These are phyloP conservation scores for Cadophora sp. DNA, from an alignment of 2,329 filamentous ascomycete genomes.

Conservation along the genomic window DNA sequence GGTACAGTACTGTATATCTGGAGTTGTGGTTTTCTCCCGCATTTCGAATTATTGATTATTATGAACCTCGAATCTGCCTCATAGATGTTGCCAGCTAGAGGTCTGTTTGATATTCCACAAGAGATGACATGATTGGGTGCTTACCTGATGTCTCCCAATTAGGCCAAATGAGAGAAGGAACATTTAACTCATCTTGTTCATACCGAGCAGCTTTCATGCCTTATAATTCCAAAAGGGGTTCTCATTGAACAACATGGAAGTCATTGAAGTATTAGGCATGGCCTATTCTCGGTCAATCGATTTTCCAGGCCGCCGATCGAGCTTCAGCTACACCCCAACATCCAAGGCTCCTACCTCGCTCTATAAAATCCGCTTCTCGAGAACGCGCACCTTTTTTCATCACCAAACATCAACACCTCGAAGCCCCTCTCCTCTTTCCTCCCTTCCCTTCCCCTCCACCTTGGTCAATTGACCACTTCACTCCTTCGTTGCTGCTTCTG, in stretches of 20 bases:
- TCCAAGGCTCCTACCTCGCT: constrained; percentile 1
- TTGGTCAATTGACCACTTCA: constrained; percentile 7
- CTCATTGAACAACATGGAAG: not conserved
- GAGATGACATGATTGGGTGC: too few relatives aligned
- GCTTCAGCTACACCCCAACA: not conserved
- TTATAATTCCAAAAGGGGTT: not conserved
- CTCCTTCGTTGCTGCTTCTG: constrained; percentile 1
- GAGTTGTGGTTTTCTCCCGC: too few relatives aligned
- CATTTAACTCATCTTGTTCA: not conserved
- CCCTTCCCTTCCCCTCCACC: not conserved
- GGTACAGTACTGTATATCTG: too few relatives aligned
- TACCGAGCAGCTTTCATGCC: not conserved
- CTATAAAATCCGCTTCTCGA: not conserved
- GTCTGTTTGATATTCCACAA: too few relatives aligned
- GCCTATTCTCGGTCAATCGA: not conserved
- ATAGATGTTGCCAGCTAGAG: too few relatives aligned
- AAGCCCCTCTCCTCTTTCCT: not conserved
- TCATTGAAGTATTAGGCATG: not conserved
- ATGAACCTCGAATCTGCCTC: too few relatives aligned
- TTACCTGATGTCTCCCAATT: too few relatives aligned
- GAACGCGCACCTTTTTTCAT: not conserved
- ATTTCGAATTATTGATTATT: too few relatives aligned
- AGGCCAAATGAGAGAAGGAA: too few relatives aligned
- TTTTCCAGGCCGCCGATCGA: not conserved
- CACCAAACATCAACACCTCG: constrained; percentile 1